These are phyloP conservation scores for Lophium mytilinum DNA, from an alignment of 495 filamentous ascomycete genomes.

Conservation along the genomic window DNA sequence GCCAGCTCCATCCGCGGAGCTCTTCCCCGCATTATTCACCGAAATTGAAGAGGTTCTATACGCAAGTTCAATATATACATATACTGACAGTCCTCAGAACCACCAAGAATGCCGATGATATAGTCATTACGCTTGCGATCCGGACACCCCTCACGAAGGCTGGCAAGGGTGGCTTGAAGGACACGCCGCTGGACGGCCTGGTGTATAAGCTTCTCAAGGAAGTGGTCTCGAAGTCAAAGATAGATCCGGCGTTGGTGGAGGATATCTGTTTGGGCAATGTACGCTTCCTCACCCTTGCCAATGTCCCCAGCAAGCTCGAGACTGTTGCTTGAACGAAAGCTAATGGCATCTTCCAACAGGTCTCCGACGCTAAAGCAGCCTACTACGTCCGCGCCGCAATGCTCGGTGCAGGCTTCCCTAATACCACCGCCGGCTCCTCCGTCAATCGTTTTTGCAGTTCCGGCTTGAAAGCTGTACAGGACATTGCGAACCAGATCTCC, in stretches of 20 bases:
- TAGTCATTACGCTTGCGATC: slow-evolving; percentile 85
- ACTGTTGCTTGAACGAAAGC: too few relatives aligned
- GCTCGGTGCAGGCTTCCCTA: slow-evolving; percentile 88
- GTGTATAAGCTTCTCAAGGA: slow-evolving; percentile 73
- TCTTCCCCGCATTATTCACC: not conserved
- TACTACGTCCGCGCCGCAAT: slow-evolving; percentile 84
- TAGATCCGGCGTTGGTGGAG: slow-evolving; percentile 79
- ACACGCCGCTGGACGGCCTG: slow-evolving; percentile 82
- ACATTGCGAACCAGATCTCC: slow-evolving; percentile 84
- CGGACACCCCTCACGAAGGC: slow-evolving; percentile 79
- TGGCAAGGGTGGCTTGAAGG: slow-evolving; percentile 87
- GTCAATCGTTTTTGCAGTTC: slow-evolving; percentile 97
- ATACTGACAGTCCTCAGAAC: slow-evolving; percentile 47
- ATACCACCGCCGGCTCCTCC: slow-evolving; percentile 69
- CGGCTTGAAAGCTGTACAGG: slow-evolving; percentile 87
- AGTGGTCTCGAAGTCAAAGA: slow-evolving; percentile 59
- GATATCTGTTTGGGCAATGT: slow-evolving; percentile 93
- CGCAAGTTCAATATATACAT: slow-evolving; percentile 3
- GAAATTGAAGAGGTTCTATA: slow-evolving; percentile 5
- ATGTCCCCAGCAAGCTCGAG: not conserved
- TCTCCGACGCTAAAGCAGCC: slow-evolving; percentile 75
- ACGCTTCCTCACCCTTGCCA: slow-evolving; percentile 24
- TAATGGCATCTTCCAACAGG: slow-evolving; percentile 39
- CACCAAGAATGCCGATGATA: slow-evolving; percentile 89
- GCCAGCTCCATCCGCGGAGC: not conserved